These are phyloP conservation scores for Austroboletus niveus DNA, from an alignment of 1,284 basidiomycete species.

Conservation along the genomic window DNA sequence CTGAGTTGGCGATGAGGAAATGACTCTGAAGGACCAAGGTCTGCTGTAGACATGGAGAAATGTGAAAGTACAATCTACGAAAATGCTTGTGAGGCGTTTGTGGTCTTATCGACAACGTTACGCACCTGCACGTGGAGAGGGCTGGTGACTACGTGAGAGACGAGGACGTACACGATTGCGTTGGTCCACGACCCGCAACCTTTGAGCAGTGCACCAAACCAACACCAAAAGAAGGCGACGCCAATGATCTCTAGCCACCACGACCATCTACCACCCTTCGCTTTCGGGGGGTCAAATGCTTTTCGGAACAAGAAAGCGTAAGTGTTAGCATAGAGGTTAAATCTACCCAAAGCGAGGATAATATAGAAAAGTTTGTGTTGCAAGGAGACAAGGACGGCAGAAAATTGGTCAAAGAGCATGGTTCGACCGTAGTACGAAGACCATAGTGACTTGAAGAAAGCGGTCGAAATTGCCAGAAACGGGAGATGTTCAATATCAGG, in stretches of 20 bases:
- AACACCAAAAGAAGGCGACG: constrained; percentile 75
- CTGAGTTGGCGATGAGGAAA: constrained; percentile 93
- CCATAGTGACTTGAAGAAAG: constrained; percentile 84
- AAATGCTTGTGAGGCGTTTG: constrained; percentile 6
- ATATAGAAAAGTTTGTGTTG: constrained; percentile 96
- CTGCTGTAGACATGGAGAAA: constrained; percentile 93
- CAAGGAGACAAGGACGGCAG: constrained; percentile 66
- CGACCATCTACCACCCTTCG: constrained; percentile 65
- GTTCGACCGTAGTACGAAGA: constrained; percentile 94
- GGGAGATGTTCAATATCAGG: constrained; percentile 96
- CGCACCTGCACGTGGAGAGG: constrained; percentile 83
- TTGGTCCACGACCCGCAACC: constrained; percentile 69
- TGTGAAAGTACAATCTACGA: constrained; percentile 94
- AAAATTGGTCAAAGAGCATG: constrained; percentile 76
- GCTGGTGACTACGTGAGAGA: constrained; percentile 80
- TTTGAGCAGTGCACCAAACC: constrained; percentile 69
- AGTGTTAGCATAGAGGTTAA: constrained; percentile 93
- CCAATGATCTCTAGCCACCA: constrained; percentile 71
- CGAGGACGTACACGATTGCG: constrained; percentile 66
- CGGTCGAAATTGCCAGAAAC: constrained; percentile 92
- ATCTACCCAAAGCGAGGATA: constrained; percentile 88
- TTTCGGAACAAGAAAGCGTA: constrained; percentile 75
- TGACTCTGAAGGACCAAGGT: constrained; percentile 88
- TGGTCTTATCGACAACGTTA: not conserved
- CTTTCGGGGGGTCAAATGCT: constrained; percentile 57